A percentile compares a stretch with the other conserved stretches of the same genome.
Evolutionary conservation across 495 filamentous ascomycete genomes (phyloP).

Genomic region (Margaritispora aquatica): DNA sequence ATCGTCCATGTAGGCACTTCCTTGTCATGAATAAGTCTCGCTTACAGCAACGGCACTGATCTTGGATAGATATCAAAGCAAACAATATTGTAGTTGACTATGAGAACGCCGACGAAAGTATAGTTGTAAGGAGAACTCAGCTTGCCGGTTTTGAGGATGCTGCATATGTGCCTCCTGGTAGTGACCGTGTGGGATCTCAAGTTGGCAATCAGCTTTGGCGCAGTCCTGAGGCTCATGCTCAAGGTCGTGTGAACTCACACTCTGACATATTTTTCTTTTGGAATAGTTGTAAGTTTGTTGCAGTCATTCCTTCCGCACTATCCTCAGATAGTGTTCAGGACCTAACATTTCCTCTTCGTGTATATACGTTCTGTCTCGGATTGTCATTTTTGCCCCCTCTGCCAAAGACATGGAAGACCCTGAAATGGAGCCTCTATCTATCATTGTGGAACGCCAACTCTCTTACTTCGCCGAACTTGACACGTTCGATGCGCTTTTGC

Average conservation of each 20-base stretch:
- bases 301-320: background rate
- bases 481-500: slow-evolving; percentile 29
- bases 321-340: background rate
- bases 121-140: slow-evolving; percentile 11
- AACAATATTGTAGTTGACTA: slow-evolving; percentile 15
- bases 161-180: slow-evolving; percentile 32
- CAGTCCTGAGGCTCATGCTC: slow-evolving; percentile 35
- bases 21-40: background rate
- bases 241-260: slow-evolving; percentile 30
- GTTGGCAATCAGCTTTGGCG: slow-evolving; percentile 36
- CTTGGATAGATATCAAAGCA: slow-evolving; percentile 15
- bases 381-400: slow-evolving; percentile 6
- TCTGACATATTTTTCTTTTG: slow-evolving; percentile 39
- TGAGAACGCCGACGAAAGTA: slow-evolving; percentile 12
- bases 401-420: slow-evolving; percentile 5
- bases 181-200: slow-evolving; percentile 28
- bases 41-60: slow-evolving; percentile 1
- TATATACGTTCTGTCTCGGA: slow-evolving; percentile 8
- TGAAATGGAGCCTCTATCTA: slow-evolving; percentile 41
- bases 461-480: slow-evolving; percentile 44
- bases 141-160: slow-evolving; percentile 34
- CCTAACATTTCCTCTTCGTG: slow-evolving; percentile 1
- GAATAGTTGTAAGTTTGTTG: slow-evolving; percentile 33
- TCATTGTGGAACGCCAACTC: slow-evolving; percentile 37
- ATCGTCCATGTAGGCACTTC: slow-evolving; percentile 39